Base-by-base conservation (phyloP, 176 grass and related monocot genomes). In the Themeda triandra region DNA sequence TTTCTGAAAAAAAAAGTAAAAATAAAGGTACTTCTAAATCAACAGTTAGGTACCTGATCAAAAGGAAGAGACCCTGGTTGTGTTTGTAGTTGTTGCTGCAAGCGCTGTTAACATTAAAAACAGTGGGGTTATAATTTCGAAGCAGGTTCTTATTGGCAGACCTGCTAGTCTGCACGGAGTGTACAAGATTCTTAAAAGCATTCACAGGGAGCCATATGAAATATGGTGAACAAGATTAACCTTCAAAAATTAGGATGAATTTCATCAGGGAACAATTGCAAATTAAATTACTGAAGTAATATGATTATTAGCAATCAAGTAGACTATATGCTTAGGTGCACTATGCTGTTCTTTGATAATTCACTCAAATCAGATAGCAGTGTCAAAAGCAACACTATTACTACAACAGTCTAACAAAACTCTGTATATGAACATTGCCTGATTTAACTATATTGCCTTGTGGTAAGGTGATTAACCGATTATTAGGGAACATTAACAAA, bases 61-160 rank as follows among this genome's bases (percentile, higher is more conserved):
- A 95, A 98, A 82, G 96, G 96, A 86, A 94, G 91, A 88, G 89
- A 92, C 17, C 91, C 89, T 80, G 96, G 96, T 79, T 95, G 90
- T 76, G 54, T 87, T 80, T 90, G 82, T 75, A 98, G 83, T 66
- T 93, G 82, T 77, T 95, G 82, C 89, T 98, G 96, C 71, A 98
- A 87, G 17, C 83, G 96, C 96, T 98, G 87, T 63, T 87, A 78
- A 92, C 28, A 80, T 74, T 69, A 80, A 83, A 87, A 75, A 29
- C 23, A 59, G 9, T 24, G 67, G 54, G 41, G 14, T 29, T 35
- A 79, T 10, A 71, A 66, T 58, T 84, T 58, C 9, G n/a, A 58
- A 75, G 60, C 15, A 83, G 68, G 4, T 63, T 3, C 25, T 13
- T 63, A 28, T 6, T 13, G 11, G 10, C 36, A 80, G 27, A 80